Conservation (phyloP, 2,329 filamentous ascomycete genomes). For the Calonectria pseudoturangicola region DNA sequence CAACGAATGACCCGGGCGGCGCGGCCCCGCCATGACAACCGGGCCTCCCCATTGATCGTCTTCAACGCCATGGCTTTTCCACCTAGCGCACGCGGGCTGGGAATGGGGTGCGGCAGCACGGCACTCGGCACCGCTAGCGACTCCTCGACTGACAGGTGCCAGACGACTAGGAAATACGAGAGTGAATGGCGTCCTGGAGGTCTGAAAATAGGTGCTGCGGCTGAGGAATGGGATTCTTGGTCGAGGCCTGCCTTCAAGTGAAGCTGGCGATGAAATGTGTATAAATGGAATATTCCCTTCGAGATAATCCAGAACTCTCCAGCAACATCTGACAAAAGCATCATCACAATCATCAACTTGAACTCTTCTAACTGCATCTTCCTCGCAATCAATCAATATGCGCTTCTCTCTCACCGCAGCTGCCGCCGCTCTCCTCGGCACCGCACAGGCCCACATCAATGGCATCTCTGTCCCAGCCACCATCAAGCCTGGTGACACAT, state of each 20-base stretch:
- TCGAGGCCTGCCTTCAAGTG: not conserved
- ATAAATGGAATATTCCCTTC: conserved; percentile 15
- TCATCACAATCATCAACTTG: not conserved
- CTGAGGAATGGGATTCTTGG: not conserved
- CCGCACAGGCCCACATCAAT: conserved; percentile 62
- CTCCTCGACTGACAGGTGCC: not conserved
- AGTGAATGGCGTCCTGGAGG: not conserved
- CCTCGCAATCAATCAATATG: conserved; percentile 42
- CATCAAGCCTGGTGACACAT: conserved; percentile 61
- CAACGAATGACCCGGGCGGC: conserved; percentile 24
- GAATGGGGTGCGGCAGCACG: conserved; percentile 13
- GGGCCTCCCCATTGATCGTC: not conserved
- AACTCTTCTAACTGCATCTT: not conserved
- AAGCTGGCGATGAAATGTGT: conserved; percentile 14
- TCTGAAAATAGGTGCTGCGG: conserved; percentile 35
- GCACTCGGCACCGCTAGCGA: conserved; percentile 38
- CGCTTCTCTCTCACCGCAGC: conserved; percentile 49
- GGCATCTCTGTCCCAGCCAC: conserved; percentile 65
- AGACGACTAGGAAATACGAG: conserved; percentile 25
- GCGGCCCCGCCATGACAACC: conserved; percentile 32
- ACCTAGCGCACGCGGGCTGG: conserved; percentile 18
- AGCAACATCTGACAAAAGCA: not conserved
- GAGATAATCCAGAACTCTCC: not conserved
- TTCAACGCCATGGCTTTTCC: conserved; percentile 19
- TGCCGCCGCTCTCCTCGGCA: conserved; percentile 47